Base-by-base conservation (phyloP, 2,329 filamentous ascomycete genomes). In the Xylaria sp. region DNA sequence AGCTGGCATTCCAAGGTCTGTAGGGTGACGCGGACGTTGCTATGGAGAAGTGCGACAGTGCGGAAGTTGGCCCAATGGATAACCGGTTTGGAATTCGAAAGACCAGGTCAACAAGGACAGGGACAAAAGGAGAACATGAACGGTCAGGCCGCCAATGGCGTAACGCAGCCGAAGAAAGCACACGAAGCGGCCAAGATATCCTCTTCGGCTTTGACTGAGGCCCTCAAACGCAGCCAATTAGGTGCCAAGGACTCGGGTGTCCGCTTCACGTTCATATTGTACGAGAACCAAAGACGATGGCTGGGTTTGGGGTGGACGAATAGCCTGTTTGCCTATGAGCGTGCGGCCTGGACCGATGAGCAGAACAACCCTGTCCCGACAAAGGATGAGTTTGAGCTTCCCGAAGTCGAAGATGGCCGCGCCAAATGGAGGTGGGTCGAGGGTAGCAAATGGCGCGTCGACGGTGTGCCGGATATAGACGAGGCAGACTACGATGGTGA, bases 261-360 rank as follows among this genome's bases (percentile, higher is more conserved):
- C 15, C 92, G 94, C 52, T 99, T 99, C 76, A 99, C 96, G 0
- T 99, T 99, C 71, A 94, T 96, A 56, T 86, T 99, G 2, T 98
- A 94, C 76, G 96, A 99, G 79, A 99, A 99, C 74, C 96, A 99
- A 80, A 88, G 96, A 48, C 89, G 96, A 60, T 99, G 96, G 96
- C 83, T 99, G 4, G 95, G 94, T 1, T 86, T 99, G 13, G 96
- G 96, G 0, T 99, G 96, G 94, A 98, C 96, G 0, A 91, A 91
- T 2, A 97, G 91, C 45, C 83, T 99, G 69, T 93, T 99, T 72
- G 90, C 94, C 0, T 97, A 97, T 75, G 96, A 99, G 78, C 87
- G 96, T 48, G 87, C 91, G 1, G 86, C 94, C 0, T 99, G 96
- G 95, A 97, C 96, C 0, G 96, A 99, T 78, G 96, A 99, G 80